A percentile compares a stretch with the other conserved stretches of the same genome.
These are phyloP conservation scores for Geotrichum siamense DNA, from an alignment of 1,139 yeast species.

Conservation along the genomic window DNA sequence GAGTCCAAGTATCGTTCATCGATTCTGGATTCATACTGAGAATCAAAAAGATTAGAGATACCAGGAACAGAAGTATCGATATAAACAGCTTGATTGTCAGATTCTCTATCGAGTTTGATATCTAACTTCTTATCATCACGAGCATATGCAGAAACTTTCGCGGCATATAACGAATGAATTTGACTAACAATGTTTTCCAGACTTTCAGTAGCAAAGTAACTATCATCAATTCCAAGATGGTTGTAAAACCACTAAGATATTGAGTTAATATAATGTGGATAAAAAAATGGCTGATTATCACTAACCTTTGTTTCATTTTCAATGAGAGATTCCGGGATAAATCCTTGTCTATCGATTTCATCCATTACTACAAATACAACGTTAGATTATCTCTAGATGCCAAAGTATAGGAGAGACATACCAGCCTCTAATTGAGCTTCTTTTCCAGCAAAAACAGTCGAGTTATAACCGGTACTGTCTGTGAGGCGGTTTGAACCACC, in stretches of 20 bases:
- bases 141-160: conserved; percentile 84
- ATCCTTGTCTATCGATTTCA: conserved; percentile 72
- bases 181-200: conserved; percentile 77
- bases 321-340: conserved; percentile 79
- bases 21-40: conserved; percentile 47
- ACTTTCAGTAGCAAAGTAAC: conserved; percentile 81
- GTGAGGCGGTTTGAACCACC: conserved; percentile 12
- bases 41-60: conserved; percentile 34
- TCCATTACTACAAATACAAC: conserved; percentile 57
- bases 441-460: conserved; percentile 72
- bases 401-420: conserved; percentile 17
- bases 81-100: conserved; percentile 83
- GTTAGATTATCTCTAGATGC: not conserved
- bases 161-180: conserved; percentile 79
- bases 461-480: conserved; percentile 50
- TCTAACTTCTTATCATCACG: conserved; percentile 48
- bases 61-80: conserved; percentile 61
- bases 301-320: conserved; percentile 64
- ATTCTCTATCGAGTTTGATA: conserved; percentile 68
- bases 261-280: conserved; percentile 1
- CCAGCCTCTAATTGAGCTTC: conserved; percentile 66
- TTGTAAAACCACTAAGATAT: conserved; percentile 67
- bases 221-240: conserved; percentile 78
- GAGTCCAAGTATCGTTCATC: conserved; percentile 74
- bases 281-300: not conserved